A percentile compares a stretch with the other conserved stretches of the same genome.
These are phyloP conservation scores for Globisporangium lucens DNA, from an alignment of 352 stramenopile species.

Conservation along the genomic window DNA sequence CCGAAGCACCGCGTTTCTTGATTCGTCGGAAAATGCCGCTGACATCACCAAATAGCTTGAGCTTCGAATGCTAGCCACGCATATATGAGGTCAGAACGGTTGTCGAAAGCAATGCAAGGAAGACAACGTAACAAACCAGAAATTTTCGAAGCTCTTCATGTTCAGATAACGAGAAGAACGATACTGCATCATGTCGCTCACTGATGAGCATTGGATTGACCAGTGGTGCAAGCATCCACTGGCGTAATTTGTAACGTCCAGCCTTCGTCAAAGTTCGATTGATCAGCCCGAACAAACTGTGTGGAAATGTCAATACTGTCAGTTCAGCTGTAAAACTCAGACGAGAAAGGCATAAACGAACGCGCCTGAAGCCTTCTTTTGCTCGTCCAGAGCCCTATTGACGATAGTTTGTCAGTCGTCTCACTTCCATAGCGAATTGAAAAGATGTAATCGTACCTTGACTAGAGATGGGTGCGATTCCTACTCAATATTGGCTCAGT, in stretches of 20 bases:
- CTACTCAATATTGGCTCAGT: constrained; percentile 23
- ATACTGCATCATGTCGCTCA: constrained; percentile 49
- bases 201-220: constrained; percentile 43
- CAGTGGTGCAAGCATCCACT: constrained; percentile 80
- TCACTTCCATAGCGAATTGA: neutral
- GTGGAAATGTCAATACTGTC: constrained; percentile 2
- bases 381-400: constrained; percentile 55
- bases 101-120: neutral
- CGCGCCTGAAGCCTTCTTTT: constrained; percentile 84
- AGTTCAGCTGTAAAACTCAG: neutral
- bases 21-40: constrained; percentile 59
- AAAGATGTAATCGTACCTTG: constrained; percentile 36
- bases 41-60: constrained; percentile 69
- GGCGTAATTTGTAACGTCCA: constrained; percentile 50
- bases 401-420: constrained; percentile 5
- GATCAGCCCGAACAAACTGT: constrained; percentile 73
- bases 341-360: neutral
- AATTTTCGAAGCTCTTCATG: constrained; percentile 58
- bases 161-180: constrained; percentile 50
- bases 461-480: constrained; percentile 76
- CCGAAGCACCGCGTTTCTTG: constrained; percentile 57
- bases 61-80: constrained; percentile 37
- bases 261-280: constrained; percentile 77
- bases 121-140: constrained; percentile 30
- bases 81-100: constrained; percentile 11